Base-by-base conservation (phyloP, 2,329 filamentous ascomycete genomes). In the Gremmenia infestans region DNA sequence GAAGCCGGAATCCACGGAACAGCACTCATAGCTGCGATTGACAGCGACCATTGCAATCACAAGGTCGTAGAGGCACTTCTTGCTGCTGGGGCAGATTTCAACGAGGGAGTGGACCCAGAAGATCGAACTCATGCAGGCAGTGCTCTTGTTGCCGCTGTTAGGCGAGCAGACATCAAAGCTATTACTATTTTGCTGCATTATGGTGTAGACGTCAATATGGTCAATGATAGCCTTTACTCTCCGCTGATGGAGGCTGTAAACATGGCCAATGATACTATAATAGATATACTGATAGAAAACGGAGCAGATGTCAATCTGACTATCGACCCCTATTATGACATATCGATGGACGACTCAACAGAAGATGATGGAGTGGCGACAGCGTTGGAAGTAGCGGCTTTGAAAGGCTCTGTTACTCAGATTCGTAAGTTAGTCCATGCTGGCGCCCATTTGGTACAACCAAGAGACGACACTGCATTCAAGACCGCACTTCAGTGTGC, bases 111-210 rank as follows among this genome's bases (percentile, higher is more conserved):
- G 11, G 36, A 39, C 12, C 36, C 36, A 14, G 36, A 39, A n/a
- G 36, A 39, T 39, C 4, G 4, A 39, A 39, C 5, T 5, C 36
- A 39, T 39, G 36, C 36, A 12, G 36, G 36, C 12, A 39, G 36
- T 28, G 36, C 53, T 42, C 35, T 62, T 45, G 19, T 53, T 43
- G 4, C 54, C 37, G 43, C 43, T 12, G 43, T 46, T 12, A 11
- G 43, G 43, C 4, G 17, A 19, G 43, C 12, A 12, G 43, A 46
- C n/a, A 9, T 25, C 12, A 46, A 46, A 46, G 23, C 17, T 46
- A 17, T 46, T 12, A 19, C 12, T 15, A 19, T 46, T 12, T 5
- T 46, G 17, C 43, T 46, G 17, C 5, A 46, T 17, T 12, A 25
- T 5, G 43, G 43, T 22, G 43, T 7, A 23, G 43, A 46, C 12